Evolutionary conservation across 352 stramenopile genomes (phyloP), one percentile per base, ranked within the genome.

Genomic region (Aphanomyces euteiches): DNA sequence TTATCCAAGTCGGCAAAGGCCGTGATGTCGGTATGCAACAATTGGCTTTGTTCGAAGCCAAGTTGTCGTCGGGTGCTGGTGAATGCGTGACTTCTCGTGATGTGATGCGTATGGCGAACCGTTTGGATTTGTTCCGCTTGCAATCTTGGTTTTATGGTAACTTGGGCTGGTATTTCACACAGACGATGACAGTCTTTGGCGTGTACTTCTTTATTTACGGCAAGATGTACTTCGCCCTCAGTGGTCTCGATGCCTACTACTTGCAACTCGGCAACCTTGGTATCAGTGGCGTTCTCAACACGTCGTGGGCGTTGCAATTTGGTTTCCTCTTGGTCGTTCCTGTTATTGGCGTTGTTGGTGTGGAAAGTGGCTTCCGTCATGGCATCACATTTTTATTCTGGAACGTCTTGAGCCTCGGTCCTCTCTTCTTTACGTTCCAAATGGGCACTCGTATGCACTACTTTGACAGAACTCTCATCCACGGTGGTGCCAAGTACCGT

Each of bases 11-110:
- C 36, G 97, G 97, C 73, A 99, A 99, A 83, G 97, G 97, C 74
- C 90, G 97, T 78, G 97, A 99, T 90, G 97, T 99, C 17, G 97
- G 97, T 74, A 98, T 98, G 93, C 97, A 98, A 76, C 97, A 99
- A 76, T 90, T 99, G 50, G 97, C 98, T 75, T 91, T 98, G 70
- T 99, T 99, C 76, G 97, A 99, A 75, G 96, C 97, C 2, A 99
- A 99, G 74, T 72, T 98, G 21, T 98, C 91, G 71, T 97, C 98
- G 78, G 97, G 97, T 79, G 95, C 95, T 43, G 97, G 92, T 59
- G 97, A 99, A 76, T 97, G 98, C 80, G 98, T 98, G 73, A 89
- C 98, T 36, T 98, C 95, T 45, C 88, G 97, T 65, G 97, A 99
- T 82, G 93, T 97, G 0, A 94, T 97, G 80, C 84, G 96, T 21